A percentile compares a stretch with the other conserved stretches of the same genome.
These are phyloP conservation scores for Psilocybe subaeruginosa DNA, from an alignment of 768 basidiomycete genomes.

Conservation along the genomic window DNA sequence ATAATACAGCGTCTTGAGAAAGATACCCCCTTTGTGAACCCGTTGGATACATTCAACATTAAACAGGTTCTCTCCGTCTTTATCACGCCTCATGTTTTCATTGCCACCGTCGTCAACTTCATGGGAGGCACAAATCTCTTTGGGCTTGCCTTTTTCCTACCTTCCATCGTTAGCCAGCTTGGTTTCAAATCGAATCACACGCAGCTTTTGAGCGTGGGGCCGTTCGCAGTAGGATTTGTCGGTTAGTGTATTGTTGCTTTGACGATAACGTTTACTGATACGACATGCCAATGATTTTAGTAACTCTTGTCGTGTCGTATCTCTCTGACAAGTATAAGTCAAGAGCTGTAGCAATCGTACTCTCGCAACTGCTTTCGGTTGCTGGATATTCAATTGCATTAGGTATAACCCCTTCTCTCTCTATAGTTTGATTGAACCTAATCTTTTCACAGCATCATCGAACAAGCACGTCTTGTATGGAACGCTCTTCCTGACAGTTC, in stretches of 20 bases:
- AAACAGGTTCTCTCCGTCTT: slow-evolving; percentile 32
- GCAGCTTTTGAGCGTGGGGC: slow-evolving; percentile 41
- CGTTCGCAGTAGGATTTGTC: slow-evolving; percentile 38
- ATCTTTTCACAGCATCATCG: slow-evolving; percentile 19
- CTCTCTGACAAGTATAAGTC: slow-evolving; percentile 6
- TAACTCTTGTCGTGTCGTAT: slow-evolving; percentile 5
- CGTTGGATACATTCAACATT: slow-evolving; percentile 32
- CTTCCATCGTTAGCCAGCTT: slow-evolving; percentile 38
- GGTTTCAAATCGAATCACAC: slow-evolving; percentile 34
- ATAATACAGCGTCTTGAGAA: slow-evolving; percentile 31
- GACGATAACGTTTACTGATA: background rate
- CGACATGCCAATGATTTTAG: background rate
- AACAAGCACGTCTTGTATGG: slow-evolving; percentile 32
- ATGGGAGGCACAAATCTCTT: slow-evolving; percentile 36
- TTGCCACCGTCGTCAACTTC: slow-evolving; percentile 36
- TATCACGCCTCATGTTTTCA: slow-evolving; percentile 35
- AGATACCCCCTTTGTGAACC: slow-evolving; percentile 32
- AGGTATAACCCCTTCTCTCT: background rate
- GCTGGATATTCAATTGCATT: slow-evolving; percentile 10
- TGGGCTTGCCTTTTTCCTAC: slow-evolving; percentile 37
- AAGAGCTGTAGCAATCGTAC: background rate
- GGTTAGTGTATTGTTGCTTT: slow-evolving; percentile 18
- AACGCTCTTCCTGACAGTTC: slow-evolving; percentile 36
- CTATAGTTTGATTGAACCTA: background rate
- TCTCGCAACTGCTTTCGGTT: slow-evolving; percentile 1